A percentile compares a stretch with the other conserved stretches of the same genome.
Evolutionary conservation across 2,329 filamentous ascomycete species (phyloP).

Genomic region (Cryphonectria japonica): DNA sequence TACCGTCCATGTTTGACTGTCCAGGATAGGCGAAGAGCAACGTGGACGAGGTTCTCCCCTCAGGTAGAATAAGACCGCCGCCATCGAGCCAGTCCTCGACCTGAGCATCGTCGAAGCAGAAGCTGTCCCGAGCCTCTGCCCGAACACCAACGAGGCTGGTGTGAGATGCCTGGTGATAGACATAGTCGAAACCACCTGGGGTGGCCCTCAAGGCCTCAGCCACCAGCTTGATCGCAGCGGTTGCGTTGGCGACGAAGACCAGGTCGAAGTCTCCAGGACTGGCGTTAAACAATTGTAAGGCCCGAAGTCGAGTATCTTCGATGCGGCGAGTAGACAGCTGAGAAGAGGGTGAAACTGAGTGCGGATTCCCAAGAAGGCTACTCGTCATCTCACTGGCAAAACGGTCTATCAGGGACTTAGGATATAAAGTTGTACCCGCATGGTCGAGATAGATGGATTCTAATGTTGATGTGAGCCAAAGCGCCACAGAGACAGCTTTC

Average conservation of each 20-base stretch:
- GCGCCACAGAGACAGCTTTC: no score
- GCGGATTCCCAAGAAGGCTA: constrained; percentile 86
- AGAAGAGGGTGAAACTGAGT: constrained; percentile 82
- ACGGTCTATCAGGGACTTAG: constrained; percentile 77
- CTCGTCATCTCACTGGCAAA: constrained; percentile 80
- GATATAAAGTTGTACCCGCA: constrained; percentile 85
- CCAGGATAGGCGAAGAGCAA: constrained; percentile 78
- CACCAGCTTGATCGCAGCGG: constrained; percentile 82
- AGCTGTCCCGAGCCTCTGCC: constrained; percentile 67
- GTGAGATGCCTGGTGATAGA: constrained; percentile 82
- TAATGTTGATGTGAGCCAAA: constrained; percentile 40
- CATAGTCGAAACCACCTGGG: constrained; percentile 76
- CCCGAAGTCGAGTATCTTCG: constrained; percentile 72
- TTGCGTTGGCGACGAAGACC: constrained; percentile 87
- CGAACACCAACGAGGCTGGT: constrained; percentile 85
- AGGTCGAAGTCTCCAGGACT: constrained; percentile 82
- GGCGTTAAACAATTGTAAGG: constrained; percentile 79
- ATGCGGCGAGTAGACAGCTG: constrained; percentile 75
- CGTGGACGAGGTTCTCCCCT: constrained; percentile 32
- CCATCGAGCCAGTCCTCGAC: constrained; percentile 67
- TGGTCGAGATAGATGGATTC: constrained; percentile 86
- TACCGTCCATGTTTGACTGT: constrained; percentile 92
- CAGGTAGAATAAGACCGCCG: constrained; percentile 37
- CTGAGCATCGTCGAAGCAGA: constrained; percentile 68
- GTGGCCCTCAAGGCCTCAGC: constrained; percentile 74